A percentile compares a stretch with the other conserved stretches of the same genome.
Conservation (phyloP, 768 basidiomycete genomes). For the Serendipita sp. region DNA sequence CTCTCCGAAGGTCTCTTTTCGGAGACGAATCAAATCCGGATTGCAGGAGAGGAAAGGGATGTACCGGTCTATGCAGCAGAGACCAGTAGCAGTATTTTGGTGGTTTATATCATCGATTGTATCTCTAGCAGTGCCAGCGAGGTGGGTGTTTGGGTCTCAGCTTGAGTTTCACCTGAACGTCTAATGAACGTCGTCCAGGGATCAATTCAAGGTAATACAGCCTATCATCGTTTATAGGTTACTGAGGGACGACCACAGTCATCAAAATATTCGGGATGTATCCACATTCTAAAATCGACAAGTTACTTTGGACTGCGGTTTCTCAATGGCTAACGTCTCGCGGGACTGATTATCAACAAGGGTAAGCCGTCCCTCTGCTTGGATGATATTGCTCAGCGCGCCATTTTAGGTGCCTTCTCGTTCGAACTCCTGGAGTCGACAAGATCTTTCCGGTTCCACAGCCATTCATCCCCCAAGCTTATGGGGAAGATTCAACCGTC, state of each 20-base stretch:
- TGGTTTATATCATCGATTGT: conserved; percentile 41
- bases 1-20: conserved; percentile 58
- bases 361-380: conserved; percentile 22
- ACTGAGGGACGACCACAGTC: conserved; percentile 17
- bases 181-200: conserved; percentile 13
- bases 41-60: conserved; percentile 29
- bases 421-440: conserved; percentile 20
- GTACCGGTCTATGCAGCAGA: conserved; percentile 56
- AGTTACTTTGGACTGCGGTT: conserved; percentile 32
- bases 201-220: neutral
- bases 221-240: conserved; percentile 25
- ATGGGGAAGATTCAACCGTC: conserved; percentile 13
- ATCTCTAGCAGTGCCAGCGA: conserved; percentile 25
- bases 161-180: no score
- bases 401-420: conserved; percentile 31
- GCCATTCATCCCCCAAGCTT: conserved; percentile 30
- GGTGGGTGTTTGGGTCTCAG: conserved; percentile 16
- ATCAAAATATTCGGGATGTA: conserved; percentile 37
- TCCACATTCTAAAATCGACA: conserved; percentile 31
- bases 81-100: conserved; percentile 35
- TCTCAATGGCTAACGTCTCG: conserved; percentile 26
- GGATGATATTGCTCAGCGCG: neutral
- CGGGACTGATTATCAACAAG: conserved; percentile 36
- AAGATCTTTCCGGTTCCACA: conserved; percentile 34
- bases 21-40: conserved; percentile 45